Percentiles rank a stretch among this genome's conserved stretches.
Conservation (phyloP, 495 filamentous ascomycete genomes). For the Penicillium herquei region DNA sequence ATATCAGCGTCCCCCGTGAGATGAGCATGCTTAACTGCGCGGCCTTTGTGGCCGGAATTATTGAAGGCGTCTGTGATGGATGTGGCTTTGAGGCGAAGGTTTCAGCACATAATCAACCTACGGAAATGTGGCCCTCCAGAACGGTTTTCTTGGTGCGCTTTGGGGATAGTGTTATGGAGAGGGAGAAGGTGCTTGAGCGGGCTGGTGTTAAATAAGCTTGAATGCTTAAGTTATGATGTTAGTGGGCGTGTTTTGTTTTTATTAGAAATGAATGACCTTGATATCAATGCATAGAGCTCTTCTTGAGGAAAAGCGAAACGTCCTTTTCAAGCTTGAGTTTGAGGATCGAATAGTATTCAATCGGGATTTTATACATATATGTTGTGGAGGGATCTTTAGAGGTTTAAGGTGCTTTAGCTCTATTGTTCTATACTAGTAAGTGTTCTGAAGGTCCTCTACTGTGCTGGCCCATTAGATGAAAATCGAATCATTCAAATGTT, state of each 20-base stretch:
- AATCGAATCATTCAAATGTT: no score
- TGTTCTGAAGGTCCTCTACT: not conserved
- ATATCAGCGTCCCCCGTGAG: constrained; percentile 87
- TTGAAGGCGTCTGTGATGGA: constrained; percentile 94
- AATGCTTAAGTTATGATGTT: no score
- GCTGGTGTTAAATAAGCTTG: constrained; percentile 41
- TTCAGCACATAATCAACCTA: constrained; percentile 82
- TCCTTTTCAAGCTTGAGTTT: no score
- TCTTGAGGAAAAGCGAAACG: not conserved
- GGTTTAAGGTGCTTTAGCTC: no score
- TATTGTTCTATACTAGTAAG: no score
- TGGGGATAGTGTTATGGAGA: constrained; percentile 80
- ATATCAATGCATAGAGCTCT: not conserved
- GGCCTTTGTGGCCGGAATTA: constrained; percentile 89
- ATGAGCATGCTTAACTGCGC: constrained; percentile 97
- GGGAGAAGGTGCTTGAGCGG: constrained; percentile 70
- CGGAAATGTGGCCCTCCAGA: constrained; percentile 88
- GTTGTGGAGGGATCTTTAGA: no score
- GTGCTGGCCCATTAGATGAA: no score
- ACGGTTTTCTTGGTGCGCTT: constrained; percentile 96
- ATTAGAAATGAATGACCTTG: not conserved
- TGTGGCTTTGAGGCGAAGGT: constrained; percentile 85
- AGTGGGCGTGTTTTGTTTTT: not conserved
- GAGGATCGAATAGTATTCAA: no score
- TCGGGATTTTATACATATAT: not conserved